These are phyloP conservation scores for Pseudogymnoascus destructans DNA, from an alignment of 2,329 filamentous ascomycete species.

Conservation along the genomic window DNA sequence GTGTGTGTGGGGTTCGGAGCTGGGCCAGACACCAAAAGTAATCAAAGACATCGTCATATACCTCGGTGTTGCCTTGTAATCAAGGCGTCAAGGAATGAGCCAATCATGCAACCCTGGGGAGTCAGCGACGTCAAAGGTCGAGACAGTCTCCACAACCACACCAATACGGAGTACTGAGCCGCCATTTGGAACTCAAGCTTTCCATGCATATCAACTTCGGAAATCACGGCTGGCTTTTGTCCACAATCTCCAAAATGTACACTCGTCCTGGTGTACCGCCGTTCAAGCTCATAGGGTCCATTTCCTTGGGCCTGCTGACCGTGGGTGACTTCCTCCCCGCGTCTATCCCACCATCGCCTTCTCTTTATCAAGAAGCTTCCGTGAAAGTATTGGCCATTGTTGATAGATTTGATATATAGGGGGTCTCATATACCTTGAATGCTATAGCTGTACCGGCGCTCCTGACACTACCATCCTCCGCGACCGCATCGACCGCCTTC, in stretches of 20 bases:
- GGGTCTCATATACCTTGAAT: slow-evolving; percentile 75
- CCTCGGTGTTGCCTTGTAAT: background rate
- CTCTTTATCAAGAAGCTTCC: background rate
- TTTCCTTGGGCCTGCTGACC: slow-evolving; percentile 77
- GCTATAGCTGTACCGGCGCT: slow-evolving; percentile 68
- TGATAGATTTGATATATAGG: slow-evolving; percentile 37
- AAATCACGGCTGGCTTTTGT: background rate
- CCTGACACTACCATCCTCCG: slow-evolving; percentile 65
- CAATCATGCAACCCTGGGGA: slow-evolving; percentile 6
- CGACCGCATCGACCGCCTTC: slow-evolving; percentile 57
- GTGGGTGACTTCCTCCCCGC: slow-evolving; percentile 38
- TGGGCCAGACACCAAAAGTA: background rate
- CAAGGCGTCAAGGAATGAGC: background rate
- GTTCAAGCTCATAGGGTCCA: slow-evolving; percentile 86
- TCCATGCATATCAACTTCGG: background rate
- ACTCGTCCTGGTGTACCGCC: slow-evolving; percentile 33
- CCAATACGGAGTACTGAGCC: slow-evolving; percentile 3
- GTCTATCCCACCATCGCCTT: background rate
- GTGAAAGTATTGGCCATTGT: background rate
- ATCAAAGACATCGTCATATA: background rate
- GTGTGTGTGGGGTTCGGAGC: slow-evolving; percentile 4
- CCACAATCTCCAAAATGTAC: background rate
- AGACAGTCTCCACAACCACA: slow-evolving; percentile 2
- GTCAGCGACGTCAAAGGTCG: background rate
- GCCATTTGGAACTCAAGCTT: background rate